These are phyloP conservation scores for Termitomyces sp. DNA, from an alignment of 768 basidiomycete genomes.

Conservation along the genomic window DNA sequence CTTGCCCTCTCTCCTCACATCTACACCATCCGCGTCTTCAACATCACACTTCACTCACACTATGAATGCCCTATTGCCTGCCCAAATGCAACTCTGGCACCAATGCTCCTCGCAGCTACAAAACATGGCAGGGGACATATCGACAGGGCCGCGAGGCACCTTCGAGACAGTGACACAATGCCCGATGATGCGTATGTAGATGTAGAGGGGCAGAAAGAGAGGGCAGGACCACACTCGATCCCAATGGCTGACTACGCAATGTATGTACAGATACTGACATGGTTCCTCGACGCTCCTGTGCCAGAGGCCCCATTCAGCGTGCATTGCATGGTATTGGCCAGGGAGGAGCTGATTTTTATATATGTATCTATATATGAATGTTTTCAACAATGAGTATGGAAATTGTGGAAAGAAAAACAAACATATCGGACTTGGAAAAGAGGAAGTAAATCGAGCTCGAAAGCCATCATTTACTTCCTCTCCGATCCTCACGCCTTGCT, in stretches of 20 bases:
- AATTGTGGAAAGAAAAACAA: no score
- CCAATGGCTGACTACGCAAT: slow-evolving; percentile 66
- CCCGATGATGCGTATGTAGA: slow-evolving; percentile 27
- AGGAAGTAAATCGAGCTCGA: no score
- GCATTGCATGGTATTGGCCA: slow-evolving; percentile 92
- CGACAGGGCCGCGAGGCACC: slow-evolving; percentile 81
- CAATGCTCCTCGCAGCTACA: slow-evolving; percentile 57
- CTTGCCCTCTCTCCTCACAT: slow-evolving; percentile 50
- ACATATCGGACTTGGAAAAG: no score
- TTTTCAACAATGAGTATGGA: no score
- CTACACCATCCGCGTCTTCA: slow-evolving; percentile 28
- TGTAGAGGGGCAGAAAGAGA: slow-evolving; percentile 2
- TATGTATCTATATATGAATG: no score
- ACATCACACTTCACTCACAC: no score
- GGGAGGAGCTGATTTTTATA: slow-evolving; percentile 66
- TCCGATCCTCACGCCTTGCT: no score
- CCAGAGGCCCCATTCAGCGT: slow-evolving; percentile 88
- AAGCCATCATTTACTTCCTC: no score
- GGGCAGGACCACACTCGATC: slow-evolving; percentile 35
- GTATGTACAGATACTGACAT: slow-evolving; percentile 87
- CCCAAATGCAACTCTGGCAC: slow-evolving; percentile 18
- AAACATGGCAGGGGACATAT: slow-evolving; percentile 71
- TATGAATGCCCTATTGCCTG: not conserved
- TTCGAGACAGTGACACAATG: slow-evolving; percentile 85
- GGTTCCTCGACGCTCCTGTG: slow-evolving; percentile 91